These are phyloP conservation scores for Boletus vinaceobasis DNA, from an alignment of 768 basidiomycete species.

Conservation along the genomic window DNA sequence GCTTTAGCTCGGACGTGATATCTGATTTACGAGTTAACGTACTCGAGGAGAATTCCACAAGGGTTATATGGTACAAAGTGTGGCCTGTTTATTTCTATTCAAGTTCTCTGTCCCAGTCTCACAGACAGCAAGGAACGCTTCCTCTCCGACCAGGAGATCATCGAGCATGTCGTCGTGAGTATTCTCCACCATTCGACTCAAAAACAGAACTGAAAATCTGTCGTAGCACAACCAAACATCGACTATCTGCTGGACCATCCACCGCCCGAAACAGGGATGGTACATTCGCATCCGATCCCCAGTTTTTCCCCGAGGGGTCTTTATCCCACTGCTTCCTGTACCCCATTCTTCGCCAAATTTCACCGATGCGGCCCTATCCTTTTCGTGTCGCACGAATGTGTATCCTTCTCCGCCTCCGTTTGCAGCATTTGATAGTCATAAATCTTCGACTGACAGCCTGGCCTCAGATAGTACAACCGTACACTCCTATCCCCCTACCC, in stretches of 20 bases:
- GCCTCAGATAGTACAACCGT: slow-evolving; percentile 32
- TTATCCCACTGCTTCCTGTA: slow-evolving; percentile 53
- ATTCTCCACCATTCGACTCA: background rate
- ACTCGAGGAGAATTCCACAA: slow-evolving; percentile 50
- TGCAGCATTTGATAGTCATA: slow-evolving; percentile 1
- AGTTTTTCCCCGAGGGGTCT: slow-evolving; percentile 58
- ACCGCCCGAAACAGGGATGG: slow-evolving; percentile 80
- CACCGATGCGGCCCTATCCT: slow-evolving; percentile 48
- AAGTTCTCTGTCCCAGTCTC: background rate
- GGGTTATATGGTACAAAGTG: slow-evolving; percentile 75
- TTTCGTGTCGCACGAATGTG: slow-evolving; percentile 49
- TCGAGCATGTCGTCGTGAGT: slow-evolving; percentile 71
- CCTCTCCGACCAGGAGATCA: slow-evolving; percentile 68
- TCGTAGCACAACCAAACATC: slow-evolving; percentile 64
- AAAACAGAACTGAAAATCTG: background rate
- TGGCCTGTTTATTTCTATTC: slow-evolving; percentile 9
- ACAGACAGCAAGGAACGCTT: slow-evolving; percentile 58
- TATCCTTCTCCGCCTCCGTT: slow-evolving; percentile 24
- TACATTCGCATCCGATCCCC: slow-evolving; percentile 77
- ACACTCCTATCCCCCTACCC: slow-evolving; percentile 61
- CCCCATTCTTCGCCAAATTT: slow-evolving; percentile 45
- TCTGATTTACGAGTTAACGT: slow-evolving; percentile 67
- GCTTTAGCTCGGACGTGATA: slow-evolving; percentile 66
- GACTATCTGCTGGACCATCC: slow-evolving; percentile 69
- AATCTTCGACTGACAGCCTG: slow-evolving; percentile 27